phyloP scores from a whole-genome alignment of 73 alveolate species.

The Tetrahymena borealis region DNA sequence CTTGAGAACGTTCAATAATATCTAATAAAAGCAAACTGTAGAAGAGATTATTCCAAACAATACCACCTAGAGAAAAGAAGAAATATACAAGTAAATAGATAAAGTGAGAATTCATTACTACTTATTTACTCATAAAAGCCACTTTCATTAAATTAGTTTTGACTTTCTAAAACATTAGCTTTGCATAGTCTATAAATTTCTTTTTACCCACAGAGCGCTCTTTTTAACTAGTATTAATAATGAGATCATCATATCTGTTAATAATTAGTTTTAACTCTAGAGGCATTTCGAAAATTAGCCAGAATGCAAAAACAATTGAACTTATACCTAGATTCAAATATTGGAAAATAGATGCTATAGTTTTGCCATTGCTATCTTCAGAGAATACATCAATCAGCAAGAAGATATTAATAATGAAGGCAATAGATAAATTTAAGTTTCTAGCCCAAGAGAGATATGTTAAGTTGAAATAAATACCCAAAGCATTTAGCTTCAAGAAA shows the following conservation, averaged over 20 bases:
- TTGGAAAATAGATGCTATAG: not conserved
- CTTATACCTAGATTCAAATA: not conserved
- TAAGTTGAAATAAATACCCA: not conserved
- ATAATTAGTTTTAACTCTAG: not conserved
- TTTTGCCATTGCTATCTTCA: not conserved
- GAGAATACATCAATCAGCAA: not conserved
- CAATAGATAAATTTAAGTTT: not conserved
- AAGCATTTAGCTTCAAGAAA: not conserved
- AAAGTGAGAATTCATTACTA: not conserved
- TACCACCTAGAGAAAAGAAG: not conserved
- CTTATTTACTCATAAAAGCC: not conserved
- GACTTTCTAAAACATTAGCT: not conserved
- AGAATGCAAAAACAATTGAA: not conserved
- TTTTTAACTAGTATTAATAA: not conserved
- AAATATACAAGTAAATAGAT: not conserved
- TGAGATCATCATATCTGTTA: not conserved
- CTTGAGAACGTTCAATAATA: conserved; percentile 34
- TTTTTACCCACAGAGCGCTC: not conserved
- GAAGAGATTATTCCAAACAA: conserved; percentile 9
- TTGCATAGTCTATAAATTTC: not conserved
- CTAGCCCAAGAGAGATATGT: not conserved
- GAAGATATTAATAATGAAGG: not conserved
- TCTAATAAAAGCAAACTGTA: conserved; percentile 29
- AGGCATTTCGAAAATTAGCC: not conserved
- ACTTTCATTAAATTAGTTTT: not conserved